Evolutionary conservation across 208 protist genomes (phyloP).

Genomic region (Leishmania major): DNA sequence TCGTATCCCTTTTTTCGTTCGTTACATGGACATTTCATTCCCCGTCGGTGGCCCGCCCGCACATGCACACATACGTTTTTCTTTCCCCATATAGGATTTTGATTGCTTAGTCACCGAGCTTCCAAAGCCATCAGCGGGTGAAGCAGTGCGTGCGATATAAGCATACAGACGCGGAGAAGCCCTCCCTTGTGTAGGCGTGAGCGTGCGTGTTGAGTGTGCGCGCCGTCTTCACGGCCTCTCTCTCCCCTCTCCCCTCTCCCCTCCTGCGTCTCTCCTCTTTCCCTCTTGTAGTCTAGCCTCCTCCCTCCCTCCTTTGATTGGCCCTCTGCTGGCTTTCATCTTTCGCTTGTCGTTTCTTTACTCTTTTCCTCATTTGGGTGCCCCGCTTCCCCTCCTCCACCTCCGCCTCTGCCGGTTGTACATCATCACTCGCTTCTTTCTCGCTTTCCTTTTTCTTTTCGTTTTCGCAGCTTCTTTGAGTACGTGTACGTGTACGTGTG

Average conservation of each 20-base stretch:
- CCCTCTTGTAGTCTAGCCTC: not conserved
- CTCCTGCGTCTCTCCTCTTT: constrained; percentile 1
- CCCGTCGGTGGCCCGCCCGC: not conserved
- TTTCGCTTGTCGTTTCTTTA: not conserved
- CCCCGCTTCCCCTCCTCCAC: not conserved
- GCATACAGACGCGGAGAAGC: not conserved
- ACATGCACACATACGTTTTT: not conserved
- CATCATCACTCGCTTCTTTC: not conserved
- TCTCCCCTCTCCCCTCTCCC: not conserved
- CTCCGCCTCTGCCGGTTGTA: not conserved
- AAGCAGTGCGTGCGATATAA: constrained; percentile 1
- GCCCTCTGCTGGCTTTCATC: not conserved
- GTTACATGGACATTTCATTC: not conserved
- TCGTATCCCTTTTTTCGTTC: not conserved
- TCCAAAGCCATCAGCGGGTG: not conserved
- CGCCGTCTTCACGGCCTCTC: not conserved
- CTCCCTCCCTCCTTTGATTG: not conserved
- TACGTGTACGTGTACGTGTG: not conserved
- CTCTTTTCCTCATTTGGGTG: not conserved
- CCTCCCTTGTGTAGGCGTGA: not conserved
- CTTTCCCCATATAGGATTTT: not conserved
- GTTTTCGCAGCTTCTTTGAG: not conserved
- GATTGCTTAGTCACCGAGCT: not conserved
- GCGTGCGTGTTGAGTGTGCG: not conserved
- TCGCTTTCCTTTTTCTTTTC: not conserved